Conservation (phyloP, 768 basidiomycete species). For the Boletus sp. region DNA sequence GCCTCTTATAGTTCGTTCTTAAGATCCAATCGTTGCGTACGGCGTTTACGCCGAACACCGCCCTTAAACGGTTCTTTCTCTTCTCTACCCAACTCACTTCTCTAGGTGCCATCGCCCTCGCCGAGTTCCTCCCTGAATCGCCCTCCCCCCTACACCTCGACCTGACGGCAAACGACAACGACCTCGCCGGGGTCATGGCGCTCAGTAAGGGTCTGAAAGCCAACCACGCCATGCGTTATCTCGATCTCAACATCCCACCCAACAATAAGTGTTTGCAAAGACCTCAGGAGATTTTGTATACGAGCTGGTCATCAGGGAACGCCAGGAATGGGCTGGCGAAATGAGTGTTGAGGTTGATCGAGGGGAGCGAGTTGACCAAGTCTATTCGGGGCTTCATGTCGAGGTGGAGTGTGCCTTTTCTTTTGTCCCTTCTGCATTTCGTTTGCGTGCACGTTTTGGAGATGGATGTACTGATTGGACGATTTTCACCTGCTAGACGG, state of each 20-base stretch:
- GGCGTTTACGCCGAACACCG: slow-evolving; percentile 88
- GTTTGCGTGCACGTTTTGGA: no score
- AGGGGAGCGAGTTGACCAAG: slow-evolving; percentile 79
- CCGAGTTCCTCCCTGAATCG: slow-evolving; percentile 94
- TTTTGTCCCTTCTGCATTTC: no score
- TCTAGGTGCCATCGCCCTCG: slow-evolving; percentile 88
- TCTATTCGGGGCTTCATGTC: slow-evolving; percentile 48
- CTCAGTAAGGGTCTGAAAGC: slow-evolving; percentile 81
- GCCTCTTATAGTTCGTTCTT: not conserved
- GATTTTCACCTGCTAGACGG: slow-evolving; percentile 10
- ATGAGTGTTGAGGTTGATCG: slow-evolving; percentile 83
- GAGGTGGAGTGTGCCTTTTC: no score
- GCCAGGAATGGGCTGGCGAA: slow-evolving; percentile 50
- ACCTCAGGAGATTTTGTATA: slow-evolving; percentile 85
- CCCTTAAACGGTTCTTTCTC: slow-evolving; percentile 90
- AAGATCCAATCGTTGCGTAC: slow-evolving; percentile 87
- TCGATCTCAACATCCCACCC: slow-evolving; percentile 91
- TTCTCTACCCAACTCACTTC: slow-evolving; percentile 79
- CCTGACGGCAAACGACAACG: slow-evolving; percentile 77
- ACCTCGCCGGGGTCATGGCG: slow-evolving; percentile 91
- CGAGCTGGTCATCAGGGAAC: slow-evolving; percentile 30
- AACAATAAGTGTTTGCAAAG: slow-evolving; percentile 76
- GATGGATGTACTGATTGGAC: not conserved
- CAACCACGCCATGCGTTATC: slow-evolving; percentile 84
- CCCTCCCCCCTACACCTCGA: slow-evolving; percentile 90